Evolutionary conservation across 2,329 filamentous ascomycete genomes (phyloP), one percentile per base, ranked within the genome.

Genomic region (Escovopsis sp.): DNA sequence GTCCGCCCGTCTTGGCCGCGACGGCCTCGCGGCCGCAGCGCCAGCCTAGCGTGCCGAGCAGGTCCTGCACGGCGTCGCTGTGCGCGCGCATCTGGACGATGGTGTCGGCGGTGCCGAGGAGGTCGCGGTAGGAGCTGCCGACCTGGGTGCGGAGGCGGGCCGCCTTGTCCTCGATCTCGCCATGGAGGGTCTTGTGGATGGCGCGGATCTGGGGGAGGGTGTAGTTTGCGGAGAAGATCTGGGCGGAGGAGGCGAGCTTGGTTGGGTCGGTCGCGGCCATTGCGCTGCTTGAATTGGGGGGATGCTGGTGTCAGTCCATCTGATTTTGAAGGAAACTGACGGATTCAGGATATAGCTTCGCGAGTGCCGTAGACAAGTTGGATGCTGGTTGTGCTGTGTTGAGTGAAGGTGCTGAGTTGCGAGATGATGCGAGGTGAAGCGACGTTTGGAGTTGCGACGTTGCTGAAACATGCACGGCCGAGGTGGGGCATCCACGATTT

Each of bases 41-140:
- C 35, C 74, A 74, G 37, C 85, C 84, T 64, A 94, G 81, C 45
- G 70, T 70, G 13, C 73, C 73, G 40, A 96, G 70, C 32, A 79
- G 74, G 5, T 69, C 65, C 59, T 94, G 86, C 13, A 86, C 81
- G 11, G 68, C 65, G 46, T 80, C 74, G 64, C 91, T 89, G 56
- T 89, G 79, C 33, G 62, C 63, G 50, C 85, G 82, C 85, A 96
- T 94, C 46, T 79, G 74, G 42, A 95, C 82, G 50, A 96, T 96
- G n/a, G 80, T 80, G 62, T 95, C 88, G 42, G 89, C 89, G 0
- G 89, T 95, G 40, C 84, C 84, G 24, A 96, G 76, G 8, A 96
- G 76, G 53, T 91, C 85, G 50, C 89, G 83, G 62, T 96, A 96
- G 54, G 73, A 78, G 44, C 65, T 69, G 49, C 76, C 76, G 46